Evolutionary conservation across 2,329 filamentous ascomycete genomes (phyloP), one percentile per base, ranked within the genome.

Genomic region (Aspergillus pseudoterreus): DNA sequence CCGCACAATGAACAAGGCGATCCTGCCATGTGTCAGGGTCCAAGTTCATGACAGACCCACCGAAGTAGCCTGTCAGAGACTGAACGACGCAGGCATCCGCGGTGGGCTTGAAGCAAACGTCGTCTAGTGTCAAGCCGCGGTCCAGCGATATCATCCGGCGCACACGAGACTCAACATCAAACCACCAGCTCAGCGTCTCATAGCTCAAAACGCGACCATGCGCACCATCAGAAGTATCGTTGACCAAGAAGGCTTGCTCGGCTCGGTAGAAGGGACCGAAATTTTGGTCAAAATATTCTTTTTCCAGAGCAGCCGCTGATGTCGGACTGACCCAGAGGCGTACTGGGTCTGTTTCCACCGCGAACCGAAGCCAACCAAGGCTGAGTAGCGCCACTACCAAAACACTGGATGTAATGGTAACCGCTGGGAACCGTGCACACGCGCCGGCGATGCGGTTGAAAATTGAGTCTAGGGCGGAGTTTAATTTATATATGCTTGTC

Each of bases 211-310:
- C 90, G 0, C 90, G 88, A 0, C 87, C 85, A 2, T 84, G 79
- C 0, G 82, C 82, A 2, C 78, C 77, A 2, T 79, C 63, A 0
- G 80, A 69, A 0, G 85, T 91, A 60, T 96, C 92, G 57, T 97
- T 99, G 55, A 97, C 90, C 12, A 99, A 71, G 69, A 99, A 99
- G 0, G 86, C 83, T 72, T 99, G 94, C 69, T 99, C 89, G 0
- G 92, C 88, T 38, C 94, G 88, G 72, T 94, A 99, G 66, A 99
- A 99, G 0, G 92, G 91, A 0, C 94, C 95, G 67, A 99, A 99
- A 61, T 90, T 91, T 33, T 82, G 70, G 67, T 99, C 95, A 58
- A 97, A 99, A 67, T 95, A 99, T 1, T 82, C 81, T 74, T 99
- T 99, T 68, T 99, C 92, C 66, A 90, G 82, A 0, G 94, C 94